These are phyloP conservation scores for Coffea humblotiana DNA, from an alignment of 305 asterid genomes.

Conservation along the genomic window DNA sequence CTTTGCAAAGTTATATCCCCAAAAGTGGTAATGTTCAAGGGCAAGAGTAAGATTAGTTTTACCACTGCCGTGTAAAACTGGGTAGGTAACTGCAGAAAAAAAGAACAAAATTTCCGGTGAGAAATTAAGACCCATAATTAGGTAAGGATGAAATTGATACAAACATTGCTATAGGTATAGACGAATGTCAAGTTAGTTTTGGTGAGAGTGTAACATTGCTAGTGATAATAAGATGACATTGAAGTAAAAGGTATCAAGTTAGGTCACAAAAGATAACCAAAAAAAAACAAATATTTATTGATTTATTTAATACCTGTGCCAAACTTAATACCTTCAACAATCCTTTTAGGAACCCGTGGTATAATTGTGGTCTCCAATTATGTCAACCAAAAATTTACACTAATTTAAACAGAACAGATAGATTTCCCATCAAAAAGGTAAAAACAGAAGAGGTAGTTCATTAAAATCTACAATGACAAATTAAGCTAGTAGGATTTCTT, in stretches of 20 bases:
- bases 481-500: too few species aligned
- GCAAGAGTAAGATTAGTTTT: conserved; percentile 16
- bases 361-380: neutral
- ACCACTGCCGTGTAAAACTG: conserved; percentile 58
- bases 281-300: too few species aligned
- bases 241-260: neutral
- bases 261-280: neutral
- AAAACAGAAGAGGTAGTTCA: too few species aligned
- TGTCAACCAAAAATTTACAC: neutral
- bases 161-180: neutral
- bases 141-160: too few species aligned
- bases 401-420: neutral
- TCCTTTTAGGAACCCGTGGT: neutral
- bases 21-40: neutral
- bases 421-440: too few species aligned
- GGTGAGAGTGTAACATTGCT: neutral
- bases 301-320: neutral
- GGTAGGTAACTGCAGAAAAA: conserved; percentile 52
- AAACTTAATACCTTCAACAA: too few species aligned
- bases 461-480: too few species aligned
- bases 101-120: conserved; percentile 8
- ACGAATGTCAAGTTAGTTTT: neutral
- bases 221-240: neutral
- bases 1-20: neutral
- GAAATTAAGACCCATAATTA: neutral